Evolutionary conservation across 192 early-diverging fungal species (phyloP), one percentile per base, ranked within the genome.

Genomic region (Coemansia sp.): DNA sequence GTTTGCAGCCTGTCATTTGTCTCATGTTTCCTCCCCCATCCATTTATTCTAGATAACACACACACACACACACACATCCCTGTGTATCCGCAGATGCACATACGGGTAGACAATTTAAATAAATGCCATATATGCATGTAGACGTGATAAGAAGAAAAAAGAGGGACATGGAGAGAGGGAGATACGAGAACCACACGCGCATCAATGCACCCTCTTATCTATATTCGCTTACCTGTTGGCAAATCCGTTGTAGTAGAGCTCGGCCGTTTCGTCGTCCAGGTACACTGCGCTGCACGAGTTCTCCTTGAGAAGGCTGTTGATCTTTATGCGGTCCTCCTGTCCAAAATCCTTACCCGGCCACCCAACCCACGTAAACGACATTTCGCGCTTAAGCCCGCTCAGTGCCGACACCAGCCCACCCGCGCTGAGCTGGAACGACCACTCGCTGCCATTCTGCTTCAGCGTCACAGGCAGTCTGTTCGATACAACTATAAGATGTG

Each of bases 351-450:
- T 62, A 52, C 95, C 93, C 15, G 95, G 95, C 98, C 98, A 99
- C 10, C 98, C 98, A 64, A 97, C 94, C 98, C 98, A 99, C 0
- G 89, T 94, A 74, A 98, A 99, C 49, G 83, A 80, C 93, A 94
- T 97, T 69, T 93, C 86, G 57, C 91, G 90, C 73, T 95, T 93
- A 41, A 98, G 75, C 2, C 98, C 98, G 15, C 87, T 90, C 23
- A 99, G 78, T 17, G 93, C 98, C 14, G 92, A 89, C 22, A 99
- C 96, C 9, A 99, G 85, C 0, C 98, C 98, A 40, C 98, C 98
- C 0, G 93, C 91, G 40, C 89, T 92, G 83, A 95, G 91, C 60
- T 85, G 84, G 76, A 87, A 93, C 43, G 82, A 77, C 82, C 82
- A 93, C 21, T 82, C 61, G 55, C 22, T 61, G 27, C 59, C 69